A percentile compares a stretch with the other conserved stretches of the same genome.
Evolutionary conservation across 305 asterid species (phyloP).

Genomic region (Caryopteris hybrid): DNA sequence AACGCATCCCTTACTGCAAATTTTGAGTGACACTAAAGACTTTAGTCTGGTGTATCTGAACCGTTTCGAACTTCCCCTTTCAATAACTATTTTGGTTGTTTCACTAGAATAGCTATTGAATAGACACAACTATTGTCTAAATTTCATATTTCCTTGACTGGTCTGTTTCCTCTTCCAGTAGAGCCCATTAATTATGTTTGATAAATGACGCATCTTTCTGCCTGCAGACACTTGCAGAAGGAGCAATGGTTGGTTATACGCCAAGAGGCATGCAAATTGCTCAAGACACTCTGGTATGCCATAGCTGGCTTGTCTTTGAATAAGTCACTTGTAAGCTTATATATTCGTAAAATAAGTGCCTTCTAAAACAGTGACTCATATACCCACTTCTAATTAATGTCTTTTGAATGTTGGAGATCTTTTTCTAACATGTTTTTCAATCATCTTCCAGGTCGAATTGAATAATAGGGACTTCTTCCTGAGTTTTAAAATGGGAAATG

Average conservation of each 20-base stretch:
- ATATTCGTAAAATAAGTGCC: neutral
- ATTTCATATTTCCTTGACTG: neutral
- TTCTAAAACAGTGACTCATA: neutral
- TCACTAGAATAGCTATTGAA: no score
- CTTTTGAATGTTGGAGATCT: neutral
- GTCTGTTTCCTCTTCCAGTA: neutral
- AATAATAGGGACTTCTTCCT: slow-evolving; percentile 43
- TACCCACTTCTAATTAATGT: neutral
- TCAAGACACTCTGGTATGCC: slow-evolving; percentile 69
- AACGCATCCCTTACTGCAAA: neutral
- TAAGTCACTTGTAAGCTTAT: neutral
- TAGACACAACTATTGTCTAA: neutral
- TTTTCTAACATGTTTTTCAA: neutral
- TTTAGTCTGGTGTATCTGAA: neutral
- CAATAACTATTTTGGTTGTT: neutral
- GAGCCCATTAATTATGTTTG: slow-evolving; percentile 4
- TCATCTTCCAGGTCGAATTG: slow-evolving; percentile 51
- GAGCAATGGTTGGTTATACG: slow-evolving; percentile 87
- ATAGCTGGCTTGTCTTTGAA: neutral
- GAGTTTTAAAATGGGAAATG: slow-evolving; percentile 47
- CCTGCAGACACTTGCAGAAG: slow-evolving; percentile 71
- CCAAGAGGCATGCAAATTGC: slow-evolving; percentile 90
- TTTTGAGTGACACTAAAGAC: neutral
- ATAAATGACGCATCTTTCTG: slow-evolving; percentile 18
- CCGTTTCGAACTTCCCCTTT: neutral